Base-by-base conservation (phyloP, 441 rosid genomes). In the Adansonia rubrostipa region DNA sequence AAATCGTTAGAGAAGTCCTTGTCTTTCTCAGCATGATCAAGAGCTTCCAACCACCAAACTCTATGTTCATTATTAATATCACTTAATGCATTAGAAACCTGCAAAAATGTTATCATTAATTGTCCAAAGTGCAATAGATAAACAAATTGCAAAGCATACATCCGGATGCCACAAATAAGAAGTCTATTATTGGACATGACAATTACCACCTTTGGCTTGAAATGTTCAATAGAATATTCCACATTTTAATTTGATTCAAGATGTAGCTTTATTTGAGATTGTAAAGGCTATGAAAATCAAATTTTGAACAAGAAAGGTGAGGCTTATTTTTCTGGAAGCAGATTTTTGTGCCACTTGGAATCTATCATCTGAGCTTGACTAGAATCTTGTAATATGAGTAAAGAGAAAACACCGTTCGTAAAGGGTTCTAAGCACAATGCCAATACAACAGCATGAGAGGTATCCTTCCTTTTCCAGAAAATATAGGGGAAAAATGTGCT, bases 31-130 rank as follows among this genome's bases (percentile, higher is more conserved):
- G 88, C 85, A 81, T 84, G 84, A 84, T 88, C 80, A 77, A 96
- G 91, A 69, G 90, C 93, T 83, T 94, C 93, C 85, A 94, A 84
- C 99, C 99, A 96, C 99, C 99, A 96, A 85, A 80, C 75, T 47
- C 85, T 82, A 73, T 77, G 73, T 78, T 88, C 88, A 80, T 87
- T 79, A 80, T 87, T 85, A 76, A 81, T 77, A 33, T 85, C 84
- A 54, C 83, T 77, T 66, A 85, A 80, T 73, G 88, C 88, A 81
- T 88, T 83, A 75, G 82, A 83, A 86, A 92, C 98, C 99, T 96
- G 83, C 70, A 85, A 85, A 85, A 61, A 71, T 45, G 36, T 64
- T 13, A 54, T 36, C 40, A 51, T 51, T 65, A 66, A 17, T 53
- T 3, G 13, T 50, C 44, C 40, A 54, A 28, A 33, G 24, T 54